These are phyloP conservation scores for Echinosophora koreensis DNA, from an alignment of 306 rosid genomes.

Conservation along the genomic window DNA sequence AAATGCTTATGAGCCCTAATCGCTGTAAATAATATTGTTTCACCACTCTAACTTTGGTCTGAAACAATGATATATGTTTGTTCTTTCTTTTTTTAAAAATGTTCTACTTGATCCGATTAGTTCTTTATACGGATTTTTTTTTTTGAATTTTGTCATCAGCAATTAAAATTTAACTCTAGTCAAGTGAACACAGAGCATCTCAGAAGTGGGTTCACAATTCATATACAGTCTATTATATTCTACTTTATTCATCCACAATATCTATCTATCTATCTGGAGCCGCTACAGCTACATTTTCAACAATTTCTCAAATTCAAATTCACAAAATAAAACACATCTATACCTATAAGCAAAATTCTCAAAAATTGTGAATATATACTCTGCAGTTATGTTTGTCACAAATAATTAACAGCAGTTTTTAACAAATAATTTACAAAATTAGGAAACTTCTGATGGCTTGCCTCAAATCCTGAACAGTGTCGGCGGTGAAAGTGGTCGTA, in stretches of 20 bases:
- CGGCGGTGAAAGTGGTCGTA: not conserved
- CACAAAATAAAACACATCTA: not conserved
- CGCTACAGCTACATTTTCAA: not conserved
- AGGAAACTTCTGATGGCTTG: not conserved
- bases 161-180: not conserved
- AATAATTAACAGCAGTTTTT: not conserved
- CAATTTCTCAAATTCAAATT: not conserved
- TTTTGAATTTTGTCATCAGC: not conserved
- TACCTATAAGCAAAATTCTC: no score
- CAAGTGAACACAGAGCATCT: not conserved
- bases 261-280: not conserved
- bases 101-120: not conserved
- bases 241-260: no score
- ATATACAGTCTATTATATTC: not conserved
- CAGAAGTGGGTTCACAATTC: not conserved
- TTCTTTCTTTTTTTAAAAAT: no score
- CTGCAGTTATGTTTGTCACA: not conserved
- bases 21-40: no score
- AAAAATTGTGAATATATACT: not conserved
- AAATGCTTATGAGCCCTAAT: no score
- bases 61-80: no score
- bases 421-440: conserved; percentile 2
- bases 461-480: not conserved
- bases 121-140: not conserved
- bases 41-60: no score